phyloP scores from a whole-genome alignment of 2,329 filamentous ascomycete genomes.

The Drechslerella coelobrocha region DNA sequence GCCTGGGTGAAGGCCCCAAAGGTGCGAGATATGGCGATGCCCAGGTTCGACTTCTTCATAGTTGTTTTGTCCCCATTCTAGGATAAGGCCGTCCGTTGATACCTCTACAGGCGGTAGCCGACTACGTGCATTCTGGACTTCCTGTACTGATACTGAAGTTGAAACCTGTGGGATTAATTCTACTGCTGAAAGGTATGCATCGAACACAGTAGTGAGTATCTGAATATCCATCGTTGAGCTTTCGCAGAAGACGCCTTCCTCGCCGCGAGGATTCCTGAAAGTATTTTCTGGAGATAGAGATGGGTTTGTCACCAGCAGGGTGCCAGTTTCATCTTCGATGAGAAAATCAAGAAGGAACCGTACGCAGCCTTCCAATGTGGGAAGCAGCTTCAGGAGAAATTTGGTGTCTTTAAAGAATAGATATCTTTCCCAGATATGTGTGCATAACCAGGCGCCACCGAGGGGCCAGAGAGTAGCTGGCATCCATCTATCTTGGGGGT shows the following conservation, averaged over 20 bases:
- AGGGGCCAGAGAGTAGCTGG: slow-evolving; percentile 58
- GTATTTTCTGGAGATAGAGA: slow-evolving; percentile 59
- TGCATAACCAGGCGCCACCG: slow-evolving; percentile 59
- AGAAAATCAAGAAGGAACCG: slow-evolving; percentile 59
- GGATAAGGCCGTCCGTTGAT: slow-evolving; percentile 54
- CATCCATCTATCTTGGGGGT: slow-evolving; percentile 58
- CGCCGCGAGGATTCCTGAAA: slow-evolving; percentile 52
- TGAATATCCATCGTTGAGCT: slow-evolving; percentile 62
- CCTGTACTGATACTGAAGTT: not conserved
- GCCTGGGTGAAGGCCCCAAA: slow-evolving; percentile 63
- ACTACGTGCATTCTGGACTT: slow-evolving; percentile 48
- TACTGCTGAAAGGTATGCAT: slow-evolving; percentile 53
- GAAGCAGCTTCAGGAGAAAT: slow-evolving; percentile 55
- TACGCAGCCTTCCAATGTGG: slow-evolving; percentile 57
- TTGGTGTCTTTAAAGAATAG: slow-evolving; percentile 56
- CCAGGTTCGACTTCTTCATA: slow-evolving; percentile 60
- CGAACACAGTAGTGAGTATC: slow-evolving; percentile 59
- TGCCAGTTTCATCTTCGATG: slow-evolving; percentile 55
- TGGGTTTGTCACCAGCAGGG: slow-evolving; percentile 57
- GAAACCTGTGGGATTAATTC: slow-evolving; percentile 15
- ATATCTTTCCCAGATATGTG: slow-evolving; percentile 59
- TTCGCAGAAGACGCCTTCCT: slow-evolving; percentile 58
- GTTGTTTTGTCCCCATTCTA: slow-evolving; percentile 57
- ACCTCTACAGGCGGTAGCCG: slow-evolving; percentile 52
- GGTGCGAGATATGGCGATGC: slow-evolving; percentile 64